Evolutionary conservation across 805 yeast genomes (phyloP), one percentile per base, ranked within the genome.

Genomic region (Cyberlindnera sargentensis): DNA sequence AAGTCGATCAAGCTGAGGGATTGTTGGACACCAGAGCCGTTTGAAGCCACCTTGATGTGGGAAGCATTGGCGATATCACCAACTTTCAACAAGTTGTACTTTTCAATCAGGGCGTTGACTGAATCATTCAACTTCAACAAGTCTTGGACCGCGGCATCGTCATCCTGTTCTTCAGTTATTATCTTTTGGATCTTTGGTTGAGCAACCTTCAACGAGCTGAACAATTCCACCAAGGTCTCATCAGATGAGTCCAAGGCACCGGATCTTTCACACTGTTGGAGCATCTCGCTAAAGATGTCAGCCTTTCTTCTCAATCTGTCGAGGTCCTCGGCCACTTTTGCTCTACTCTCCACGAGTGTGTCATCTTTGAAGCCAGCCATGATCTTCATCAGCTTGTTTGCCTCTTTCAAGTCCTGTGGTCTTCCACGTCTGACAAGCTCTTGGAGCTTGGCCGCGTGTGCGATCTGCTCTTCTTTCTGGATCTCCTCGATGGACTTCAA

Each of bases 291-390:
- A 48, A 93, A 77, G 36, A 93, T 71, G 50, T 86, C 95, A 10
- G 88, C 85, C 65, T 93, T 93, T 44, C 95, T 76, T 54, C 79
- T 82, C 56, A 93, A 73, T 60, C 85, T 82, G 39, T 84, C 87
- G 42, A 93, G 71, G 58, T 93, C 98, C 50, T 84, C 87, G 31
- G 82, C 80, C 31, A 90, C 83, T 53, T 84, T 79, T 44, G 84
- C 86, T 57, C 79, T 80, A 51, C 88, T 84, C 47, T 75, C 68
- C 20, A 75, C 68, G 9, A 61, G 57, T 47, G 80, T 78, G 61
- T 89, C 96, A 56, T 85, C 88, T 62, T 85, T 85, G 70, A 88
- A 93, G 5, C 99, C 99, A 5, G 98, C 95, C 96, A 93, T 89
- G 53, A 93, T 80, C 62, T 91, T 89, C 99, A 93, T 93, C 63